Conservation (phyloP, 2,329 filamentous ascomycete species). For the Mariannaea elegans region DNA sequence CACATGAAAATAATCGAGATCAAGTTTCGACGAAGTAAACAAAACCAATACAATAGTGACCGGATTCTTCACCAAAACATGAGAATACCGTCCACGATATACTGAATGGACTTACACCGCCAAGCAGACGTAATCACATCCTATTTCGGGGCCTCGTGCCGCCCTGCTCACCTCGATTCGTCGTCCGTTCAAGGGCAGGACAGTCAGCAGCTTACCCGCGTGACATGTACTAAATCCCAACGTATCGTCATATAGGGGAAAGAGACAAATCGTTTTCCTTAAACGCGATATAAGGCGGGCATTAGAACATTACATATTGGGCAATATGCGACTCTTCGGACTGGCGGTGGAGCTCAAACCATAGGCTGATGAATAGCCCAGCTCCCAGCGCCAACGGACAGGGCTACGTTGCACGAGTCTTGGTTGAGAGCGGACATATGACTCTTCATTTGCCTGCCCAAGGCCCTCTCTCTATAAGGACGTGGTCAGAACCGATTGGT, state of each 20-base stretch:
- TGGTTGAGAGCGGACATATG: not conserved
- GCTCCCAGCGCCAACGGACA: too few relatives aligned
- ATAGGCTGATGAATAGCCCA: not conserved
- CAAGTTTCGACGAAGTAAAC: not conserved
- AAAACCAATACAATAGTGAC: not conserved
- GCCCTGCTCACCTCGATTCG: constrained; percentile 7
- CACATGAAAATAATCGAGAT: not conserved
- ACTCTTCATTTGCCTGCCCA: constrained; percentile 7
- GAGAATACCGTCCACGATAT: not conserved
- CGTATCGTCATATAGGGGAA: not conserved
- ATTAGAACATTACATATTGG: constrained; percentile 8
- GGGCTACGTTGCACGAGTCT: not conserved
- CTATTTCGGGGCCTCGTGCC: not conserved
- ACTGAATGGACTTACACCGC: not conserved
- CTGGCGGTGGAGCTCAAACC: constrained; percentile 11
- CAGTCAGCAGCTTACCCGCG: constrained; percentile 1
- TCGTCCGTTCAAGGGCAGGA: not conserved
- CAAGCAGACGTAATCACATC: constrained; percentile 10
- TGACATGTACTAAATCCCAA: constrained; percentile 11
- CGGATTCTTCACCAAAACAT: not conserved
- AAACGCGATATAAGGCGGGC: constrained; percentile 2
- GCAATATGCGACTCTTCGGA: constrained; percentile 12
- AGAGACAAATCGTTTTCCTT: constrained; percentile 3
- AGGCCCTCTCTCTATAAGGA: not conserved
- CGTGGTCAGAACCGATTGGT: constrained; percentile 30